phyloP scores from a whole-genome alignment of 441 rosid genomes.

The Pelargonium australe region DNA sequence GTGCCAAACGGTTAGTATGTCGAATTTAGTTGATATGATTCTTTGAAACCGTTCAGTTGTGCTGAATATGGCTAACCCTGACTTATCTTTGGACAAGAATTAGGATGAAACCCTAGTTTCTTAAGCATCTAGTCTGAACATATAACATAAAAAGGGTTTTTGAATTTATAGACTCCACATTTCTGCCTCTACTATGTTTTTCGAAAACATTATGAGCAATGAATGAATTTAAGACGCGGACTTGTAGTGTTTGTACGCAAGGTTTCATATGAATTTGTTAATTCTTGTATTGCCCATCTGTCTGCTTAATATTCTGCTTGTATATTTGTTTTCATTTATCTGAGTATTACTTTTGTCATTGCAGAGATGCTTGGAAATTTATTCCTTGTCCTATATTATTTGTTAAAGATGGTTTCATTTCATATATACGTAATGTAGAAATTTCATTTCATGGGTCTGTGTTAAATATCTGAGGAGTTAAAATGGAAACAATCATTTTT shows the following conservation, averaged over 20 bases:
- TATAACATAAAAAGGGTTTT: background rate
- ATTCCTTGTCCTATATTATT: background rate
- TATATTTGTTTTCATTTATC: too few relatives aligned
- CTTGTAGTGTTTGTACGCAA: too few relatives aligned
- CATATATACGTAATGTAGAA: too few relatives aligned
- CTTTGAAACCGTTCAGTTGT: background rate
- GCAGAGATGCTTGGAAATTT: too few relatives aligned
- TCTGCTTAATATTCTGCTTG: too few relatives aligned
- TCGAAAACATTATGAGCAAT: too few relatives aligned
- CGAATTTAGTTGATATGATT: constrained; percentile 3
- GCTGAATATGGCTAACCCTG: background rate
- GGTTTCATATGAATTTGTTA: too few relatives aligned
- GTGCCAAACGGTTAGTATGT: constrained; percentile 59
- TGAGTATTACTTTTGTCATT: too few relatives aligned
- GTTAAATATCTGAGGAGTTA: background rate
- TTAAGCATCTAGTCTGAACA: background rate
- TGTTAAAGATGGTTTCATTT: background rate
- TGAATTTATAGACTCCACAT: background rate
- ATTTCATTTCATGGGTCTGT: background rate
- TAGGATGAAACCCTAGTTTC: too few relatives aligned
- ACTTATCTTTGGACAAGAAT: background rate
- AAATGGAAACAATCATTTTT: background rate
- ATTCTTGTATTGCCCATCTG: too few relatives aligned
- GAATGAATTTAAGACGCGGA: too few relatives aligned
- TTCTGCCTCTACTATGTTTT: background rate